These are phyloP conservation scores for Saccharomyces hybrid DNA, from an alignment of 1,139 yeast genomes.

Conservation along the genomic window DNA sequence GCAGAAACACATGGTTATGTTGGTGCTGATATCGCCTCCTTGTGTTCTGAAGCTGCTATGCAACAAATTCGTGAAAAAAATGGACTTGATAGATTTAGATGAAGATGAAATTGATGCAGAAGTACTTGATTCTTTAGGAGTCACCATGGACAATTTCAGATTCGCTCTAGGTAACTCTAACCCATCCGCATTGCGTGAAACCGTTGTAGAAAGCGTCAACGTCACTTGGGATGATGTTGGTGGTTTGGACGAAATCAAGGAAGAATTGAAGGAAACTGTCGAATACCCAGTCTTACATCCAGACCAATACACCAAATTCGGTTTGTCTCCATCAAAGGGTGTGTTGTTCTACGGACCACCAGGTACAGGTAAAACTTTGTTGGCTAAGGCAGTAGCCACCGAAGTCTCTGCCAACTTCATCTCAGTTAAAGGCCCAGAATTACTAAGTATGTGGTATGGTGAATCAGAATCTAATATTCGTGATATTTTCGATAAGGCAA, in stretches of 20 bases:
- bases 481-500: constrained; percentile 94
- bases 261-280: constrained; percentile 95
- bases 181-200: constrained; percentile 98
- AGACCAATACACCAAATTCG: constrained; percentile 95
- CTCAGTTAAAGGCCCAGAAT: constrained; percentile 94
- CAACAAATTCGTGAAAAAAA: constrained; percentile 98
- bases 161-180: constrained; percentile 96
- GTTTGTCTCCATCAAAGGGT: constrained; percentile 95
- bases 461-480: constrained; percentile 96
- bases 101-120: constrained; percentile 97
- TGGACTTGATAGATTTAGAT: constrained; percentile 95
- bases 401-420: constrained; percentile 96
- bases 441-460: constrained; percentile 98
- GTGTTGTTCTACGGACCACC: constrained; percentile 98
- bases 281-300: constrained; percentile 98
- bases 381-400: constrained; percentile 97
- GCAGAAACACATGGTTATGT: constrained; percentile 95
- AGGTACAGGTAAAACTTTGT: constrained; percentile 96
- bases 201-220: constrained; percentile 96
- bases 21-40: constrained; percentile 89
- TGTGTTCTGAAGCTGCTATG: constrained; percentile 98
- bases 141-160: constrained; percentile 97
- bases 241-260: constrained; percentile 90
- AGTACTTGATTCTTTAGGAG: constrained; percentile 91
- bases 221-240: constrained; percentile 86